Evolutionary conservation across 306 rosid species (phyloP).

Genomic region (Fragaria ananassa): DNA sequence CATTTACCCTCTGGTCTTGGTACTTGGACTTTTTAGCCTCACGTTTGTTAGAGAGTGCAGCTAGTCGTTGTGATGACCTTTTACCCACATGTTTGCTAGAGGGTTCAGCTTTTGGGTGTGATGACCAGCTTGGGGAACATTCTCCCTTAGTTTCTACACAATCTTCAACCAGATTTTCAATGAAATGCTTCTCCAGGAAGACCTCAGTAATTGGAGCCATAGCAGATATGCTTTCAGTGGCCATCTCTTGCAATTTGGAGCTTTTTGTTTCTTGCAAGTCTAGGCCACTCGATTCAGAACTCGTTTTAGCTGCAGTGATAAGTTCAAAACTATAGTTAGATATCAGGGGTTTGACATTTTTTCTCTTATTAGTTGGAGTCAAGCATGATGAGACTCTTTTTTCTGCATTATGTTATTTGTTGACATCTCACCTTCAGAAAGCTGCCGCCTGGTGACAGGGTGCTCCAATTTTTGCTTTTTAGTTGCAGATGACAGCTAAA

Average conservation of each 20-base stretch:
- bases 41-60: conserved; percentile 13
- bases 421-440: conserved; percentile 53
- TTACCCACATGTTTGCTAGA: conserved; percentile 10
- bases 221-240: conserved; percentile 29
- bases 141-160: conserved; percentile 33
- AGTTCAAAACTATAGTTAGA: conserved; percentile 24
- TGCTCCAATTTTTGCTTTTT: conserved; percentile 53
- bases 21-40: conserved; percentile 12
- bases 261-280: conserved; percentile 32
- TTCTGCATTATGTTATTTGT: conserved; percentile 11
- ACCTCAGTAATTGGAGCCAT: conserved; percentile 28
- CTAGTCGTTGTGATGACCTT: conserved; percentile 18
- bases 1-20: conserved; percentile 27
- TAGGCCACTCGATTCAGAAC: conserved; percentile 28
- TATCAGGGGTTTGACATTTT: conserved; percentile 21
- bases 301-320: conserved; percentile 42
- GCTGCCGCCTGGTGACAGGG: conserved; percentile 38
- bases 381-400: conserved; percentile 5
- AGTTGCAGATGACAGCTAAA: conserved; percentile 53
- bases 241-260: conserved; percentile 27
- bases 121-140: conserved; percentile 22
- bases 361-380: conserved; percentile 17
- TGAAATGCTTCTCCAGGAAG: conserved; percentile 31
- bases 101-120: conserved; percentile 27
- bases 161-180: conserved; percentile 34